A percentile compares a stretch with the other conserved stretches of the same genome.
phyloP scores from a whole-genome alignment of 345 rosid species.

The Psidium friedrichsthalianum region DNA sequence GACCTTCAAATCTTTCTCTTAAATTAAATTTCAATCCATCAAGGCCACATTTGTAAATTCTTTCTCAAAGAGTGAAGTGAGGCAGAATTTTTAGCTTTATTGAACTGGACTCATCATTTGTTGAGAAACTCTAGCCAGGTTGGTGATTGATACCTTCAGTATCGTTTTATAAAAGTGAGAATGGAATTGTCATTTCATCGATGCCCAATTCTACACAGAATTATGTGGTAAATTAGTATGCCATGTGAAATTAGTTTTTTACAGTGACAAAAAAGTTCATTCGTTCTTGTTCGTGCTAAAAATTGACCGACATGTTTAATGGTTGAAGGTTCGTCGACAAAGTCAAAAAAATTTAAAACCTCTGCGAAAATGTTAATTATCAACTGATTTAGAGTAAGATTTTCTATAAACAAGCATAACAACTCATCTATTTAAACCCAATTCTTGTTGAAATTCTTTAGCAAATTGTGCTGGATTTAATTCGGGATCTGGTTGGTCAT shows the following conservation, averaged over 20 bases:
- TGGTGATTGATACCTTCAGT: background rate
- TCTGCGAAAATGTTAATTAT: background rate
- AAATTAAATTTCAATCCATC: background rate
- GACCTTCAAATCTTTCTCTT: background rate
- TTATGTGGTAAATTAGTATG: background rate
- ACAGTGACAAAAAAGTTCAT: background rate
- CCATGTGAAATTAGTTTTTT: background rate
- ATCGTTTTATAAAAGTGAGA: background rate
- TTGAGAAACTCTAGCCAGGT: background rate
- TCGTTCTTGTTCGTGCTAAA: background rate
- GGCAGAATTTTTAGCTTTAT: background rate
- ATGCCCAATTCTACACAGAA: background rate
- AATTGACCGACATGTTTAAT: rapidly evolving
- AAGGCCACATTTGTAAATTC: background rate
- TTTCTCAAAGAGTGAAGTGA: background rate
- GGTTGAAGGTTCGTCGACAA: rapidly evolving
- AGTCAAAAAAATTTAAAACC: background rate
- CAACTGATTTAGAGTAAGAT: background rate
- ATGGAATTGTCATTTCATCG: background rate
- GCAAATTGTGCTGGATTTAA: too few species aligned
- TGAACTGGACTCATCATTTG: background rate
- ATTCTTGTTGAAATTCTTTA: too few species aligned
- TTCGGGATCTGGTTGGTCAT: too few species aligned
- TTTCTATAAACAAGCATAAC: background rate
- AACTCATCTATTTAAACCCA: too few species aligned